These are phyloP conservation scores for Ambrosiella beaveri DNA, from an alignment of 2,329 filamentous ascomycete genomes.

Conservation along the genomic window DNA sequence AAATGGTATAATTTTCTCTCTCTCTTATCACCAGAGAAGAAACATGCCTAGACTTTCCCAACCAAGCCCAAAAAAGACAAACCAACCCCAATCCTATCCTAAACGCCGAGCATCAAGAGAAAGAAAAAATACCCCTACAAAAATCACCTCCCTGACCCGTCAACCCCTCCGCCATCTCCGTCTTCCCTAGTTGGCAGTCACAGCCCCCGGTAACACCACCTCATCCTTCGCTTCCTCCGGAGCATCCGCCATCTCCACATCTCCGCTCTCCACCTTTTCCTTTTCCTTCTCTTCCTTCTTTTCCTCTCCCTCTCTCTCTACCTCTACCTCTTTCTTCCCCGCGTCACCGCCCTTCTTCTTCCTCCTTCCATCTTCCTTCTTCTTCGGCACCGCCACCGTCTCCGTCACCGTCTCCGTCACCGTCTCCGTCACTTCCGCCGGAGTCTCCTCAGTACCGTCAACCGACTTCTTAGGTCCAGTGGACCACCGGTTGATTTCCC, in stretches of 20 bases:
- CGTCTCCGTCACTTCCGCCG: not conserved
- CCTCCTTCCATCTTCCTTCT: not conserved
- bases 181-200: constrained; percentile 23
- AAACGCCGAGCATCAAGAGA: too few relatives aligned
- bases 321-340: constrained; percentile 17
- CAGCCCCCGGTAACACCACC: constrained; percentile 34
- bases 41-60: too few relatives aligned
- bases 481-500: constrained; percentile 71
- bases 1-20: too few relatives aligned
- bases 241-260: constrained; percentile 37
- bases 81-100: too few relatives aligned
- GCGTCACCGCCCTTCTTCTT: constrained; percentile 17
- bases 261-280: constrained; percentile 31
- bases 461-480: constrained; percentile 26
- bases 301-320: constrained; percentile 26
- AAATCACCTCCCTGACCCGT: too few relatives aligned
- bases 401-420: not conserved
- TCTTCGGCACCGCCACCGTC: not conserved
- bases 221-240: constrained; percentile 29
- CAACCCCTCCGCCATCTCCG: too few relatives aligned
- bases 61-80: too few relatives aligned
- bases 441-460: not conserved
- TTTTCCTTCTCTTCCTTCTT: constrained; percentile 40
- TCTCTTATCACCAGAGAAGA: too few relatives aligned
- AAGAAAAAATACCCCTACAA: too few relatives aligned